phyloP scores from a whole-genome alignment of 1,284 basidiomycete genomes.

The Rhodotorula glutinis region DNA sequence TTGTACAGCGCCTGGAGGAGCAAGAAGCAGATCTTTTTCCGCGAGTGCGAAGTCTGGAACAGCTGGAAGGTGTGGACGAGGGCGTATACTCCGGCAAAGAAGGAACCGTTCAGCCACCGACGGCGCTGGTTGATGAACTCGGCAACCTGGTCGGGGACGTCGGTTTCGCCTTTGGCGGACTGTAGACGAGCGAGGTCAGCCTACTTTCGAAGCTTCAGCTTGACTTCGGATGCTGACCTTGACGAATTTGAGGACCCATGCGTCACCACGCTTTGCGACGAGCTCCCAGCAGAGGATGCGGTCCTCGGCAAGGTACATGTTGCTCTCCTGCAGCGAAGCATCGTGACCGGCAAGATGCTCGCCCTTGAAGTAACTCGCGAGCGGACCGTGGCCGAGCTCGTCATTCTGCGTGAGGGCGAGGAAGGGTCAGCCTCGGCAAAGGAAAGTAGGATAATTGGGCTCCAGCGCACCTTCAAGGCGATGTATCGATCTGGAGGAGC shows the following conservation, averaged over 20 bases:
- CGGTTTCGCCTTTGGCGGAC: conserved; percentile 90
- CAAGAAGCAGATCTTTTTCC: conserved; percentile 68
- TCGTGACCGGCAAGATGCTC: conserved; percentile 70
- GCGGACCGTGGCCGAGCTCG: conserved; percentile 75
- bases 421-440: not conserved
- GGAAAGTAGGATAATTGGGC: rapidly evolving
- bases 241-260: conserved; percentile 95
- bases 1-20: conserved; percentile 84
- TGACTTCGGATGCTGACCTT: conserved; percentile 52
- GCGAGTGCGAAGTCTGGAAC: conserved; percentile 76
- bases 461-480: conserved; percentile 59
- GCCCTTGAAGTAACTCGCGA: conserved; percentile 95
- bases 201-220: not conserved
- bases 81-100: conserved; percentile 75
- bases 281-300: conserved; percentile 97
- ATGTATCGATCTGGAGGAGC: conserved; percentile 61
- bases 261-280: conserved; percentile 81
- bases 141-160: conserved; percentile 87
- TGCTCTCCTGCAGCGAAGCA: conserved; percentile 51
- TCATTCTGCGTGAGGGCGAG: conserved; percentile 58
- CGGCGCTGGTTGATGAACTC: conserved; percentile 71
- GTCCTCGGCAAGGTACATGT: conserved; percentile 61
- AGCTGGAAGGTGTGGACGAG: conserved; percentile 73
- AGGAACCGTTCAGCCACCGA: conserved; percentile 65
- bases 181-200: not conserved